Evolutionary conservation across 768 basidiomycete genomes (phyloP).

Genomic region (Phlebiopsis flavidoalba): DNA sequence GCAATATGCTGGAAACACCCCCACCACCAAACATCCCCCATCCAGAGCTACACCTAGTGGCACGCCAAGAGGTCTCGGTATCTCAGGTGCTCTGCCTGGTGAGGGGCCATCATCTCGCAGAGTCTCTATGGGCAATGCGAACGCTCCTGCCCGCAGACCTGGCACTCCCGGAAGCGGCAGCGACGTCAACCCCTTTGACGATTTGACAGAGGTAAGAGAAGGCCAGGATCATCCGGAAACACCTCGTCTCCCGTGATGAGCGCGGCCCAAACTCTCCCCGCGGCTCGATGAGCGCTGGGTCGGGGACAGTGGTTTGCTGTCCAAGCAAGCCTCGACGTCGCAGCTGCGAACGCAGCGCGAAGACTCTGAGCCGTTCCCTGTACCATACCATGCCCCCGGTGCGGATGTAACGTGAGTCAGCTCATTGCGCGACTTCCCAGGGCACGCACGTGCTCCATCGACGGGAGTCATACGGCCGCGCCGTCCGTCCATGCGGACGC

Average conservation of each 20-base stretch:
- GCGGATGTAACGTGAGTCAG: constrained; percentile 86
- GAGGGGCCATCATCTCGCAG: constrained; percentile 14
- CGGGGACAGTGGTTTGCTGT: constrained; percentile 26
- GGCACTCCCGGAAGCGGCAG: constrained; percentile 25
- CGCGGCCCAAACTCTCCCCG: constrained; percentile 29
- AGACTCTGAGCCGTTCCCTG: constrained; percentile 72
- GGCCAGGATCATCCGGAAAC: constrained; percentile 70
- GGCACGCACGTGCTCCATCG: not conserved
- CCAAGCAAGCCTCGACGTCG: constrained; percentile 23
- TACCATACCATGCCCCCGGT: constrained; percentile 82
- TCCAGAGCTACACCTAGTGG: constrained; percentile 45
- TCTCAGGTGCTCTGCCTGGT: constrained; percentile 10
- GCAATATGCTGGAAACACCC: constrained; percentile 55
- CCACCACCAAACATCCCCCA: constrained; percentile 42
- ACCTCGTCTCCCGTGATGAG: constrained; percentile 75
- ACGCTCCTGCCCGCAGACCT: constrained; percentile 28
- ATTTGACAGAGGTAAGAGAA: constrained; percentile 79
- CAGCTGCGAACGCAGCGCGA: constrained; percentile 31
- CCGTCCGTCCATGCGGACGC: not conserved
- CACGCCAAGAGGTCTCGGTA: constrained; percentile 18
- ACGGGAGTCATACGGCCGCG: not conserved
- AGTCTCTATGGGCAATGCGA: constrained; percentile 32
- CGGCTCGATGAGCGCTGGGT: constrained; percentile 21
- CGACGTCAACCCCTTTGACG: constrained; percentile 41
- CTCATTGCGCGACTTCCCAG: constrained; percentile 2